Evolutionary conservation across 306 rosid genomes (phyloP).

Genomic region (Castanea sativa): DNA sequence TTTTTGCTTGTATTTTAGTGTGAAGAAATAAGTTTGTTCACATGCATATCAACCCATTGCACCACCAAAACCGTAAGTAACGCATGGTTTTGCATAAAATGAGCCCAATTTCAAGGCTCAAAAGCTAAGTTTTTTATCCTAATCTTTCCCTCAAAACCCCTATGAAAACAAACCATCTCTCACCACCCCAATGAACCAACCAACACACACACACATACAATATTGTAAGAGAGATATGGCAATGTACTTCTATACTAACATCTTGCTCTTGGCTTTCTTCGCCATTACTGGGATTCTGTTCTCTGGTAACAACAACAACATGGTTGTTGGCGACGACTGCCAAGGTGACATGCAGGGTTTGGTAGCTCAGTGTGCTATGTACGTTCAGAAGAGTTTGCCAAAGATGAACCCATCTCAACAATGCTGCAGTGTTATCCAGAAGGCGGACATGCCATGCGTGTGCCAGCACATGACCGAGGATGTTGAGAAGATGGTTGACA

Average conservation of each 20-base stretch:
- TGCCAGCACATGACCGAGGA: conserved; percentile 20
- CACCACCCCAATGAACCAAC: background rate
- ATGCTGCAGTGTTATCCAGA: conserved; percentile 22
- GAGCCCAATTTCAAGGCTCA: too few relatives aligned
- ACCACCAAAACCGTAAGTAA: too few relatives aligned
- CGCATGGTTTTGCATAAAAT: too few relatives aligned
- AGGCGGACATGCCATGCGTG: conserved; percentile 11
- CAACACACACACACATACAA: background rate
- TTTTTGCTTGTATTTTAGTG: too few relatives aligned
- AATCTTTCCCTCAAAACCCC: background rate
- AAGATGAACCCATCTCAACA: background rate
- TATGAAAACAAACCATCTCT: background rate
- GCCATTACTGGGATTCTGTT: background rate
- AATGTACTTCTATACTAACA: background rate
- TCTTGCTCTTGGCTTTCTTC: conserved; percentile 10
- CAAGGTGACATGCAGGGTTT: conserved; percentile 18
- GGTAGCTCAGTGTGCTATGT: conserved; percentile 3
- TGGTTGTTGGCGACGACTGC: conserved; percentile 24
- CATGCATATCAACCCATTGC: too few relatives aligned
- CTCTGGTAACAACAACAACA: background rate
- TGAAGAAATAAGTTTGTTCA: too few relatives aligned
- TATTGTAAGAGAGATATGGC: conserved; percentile 11
- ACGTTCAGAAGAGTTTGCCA: conserved; percentile 9
- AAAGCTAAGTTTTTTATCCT: background rate
- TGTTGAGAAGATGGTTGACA: conserved; percentile 16